These are phyloP conservation scores for Aureobasidium sp. DNA, from an alignment of 2,329 filamentous ascomycete genomes.

Conservation along the genomic window DNA sequence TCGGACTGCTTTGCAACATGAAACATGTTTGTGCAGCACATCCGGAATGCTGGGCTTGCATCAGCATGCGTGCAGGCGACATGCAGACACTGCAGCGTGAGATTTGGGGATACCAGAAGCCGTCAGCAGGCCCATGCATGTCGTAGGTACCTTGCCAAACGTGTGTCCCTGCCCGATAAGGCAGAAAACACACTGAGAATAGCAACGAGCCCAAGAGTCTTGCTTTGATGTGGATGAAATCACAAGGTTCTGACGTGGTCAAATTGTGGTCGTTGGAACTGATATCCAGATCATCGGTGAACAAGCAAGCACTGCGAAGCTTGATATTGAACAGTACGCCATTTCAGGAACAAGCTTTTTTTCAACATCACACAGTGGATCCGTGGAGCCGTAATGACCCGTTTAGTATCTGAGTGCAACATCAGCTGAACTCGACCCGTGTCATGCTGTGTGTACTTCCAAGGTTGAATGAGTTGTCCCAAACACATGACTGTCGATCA, in stretches of 20 bases:
- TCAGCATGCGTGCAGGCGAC: neutral
- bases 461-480: neutral
- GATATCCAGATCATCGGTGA: neutral
- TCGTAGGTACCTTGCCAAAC: neutral
- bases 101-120: neutral
- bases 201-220: neutral
- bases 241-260: neutral
- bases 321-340: slow-evolving; percentile 2
- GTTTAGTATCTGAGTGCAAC: slow-evolving; percentile 3
- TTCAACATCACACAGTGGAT: neutral
- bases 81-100: slow-evolving; percentile 6
- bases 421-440: slow-evolving; percentile 7
- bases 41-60: neutral
- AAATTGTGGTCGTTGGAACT: neutral
- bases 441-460: neutral
- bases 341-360: slow-evolving; percentile 11
- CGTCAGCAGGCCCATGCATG: slow-evolving; percentile 1
- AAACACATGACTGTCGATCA: slow-evolving; percentile 5
- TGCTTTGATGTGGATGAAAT: no score
- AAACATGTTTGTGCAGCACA: neutral
- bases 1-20: neutral
- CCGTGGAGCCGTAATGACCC: slow-evolving; percentile 6
- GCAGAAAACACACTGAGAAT: neutral
- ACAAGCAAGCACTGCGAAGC: neutral
- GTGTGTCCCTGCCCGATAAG: neutral